phyloP scores from a whole-genome alignment of 495 filamentous ascomycete species.

The Aspergillus ellipticus region DNA sequence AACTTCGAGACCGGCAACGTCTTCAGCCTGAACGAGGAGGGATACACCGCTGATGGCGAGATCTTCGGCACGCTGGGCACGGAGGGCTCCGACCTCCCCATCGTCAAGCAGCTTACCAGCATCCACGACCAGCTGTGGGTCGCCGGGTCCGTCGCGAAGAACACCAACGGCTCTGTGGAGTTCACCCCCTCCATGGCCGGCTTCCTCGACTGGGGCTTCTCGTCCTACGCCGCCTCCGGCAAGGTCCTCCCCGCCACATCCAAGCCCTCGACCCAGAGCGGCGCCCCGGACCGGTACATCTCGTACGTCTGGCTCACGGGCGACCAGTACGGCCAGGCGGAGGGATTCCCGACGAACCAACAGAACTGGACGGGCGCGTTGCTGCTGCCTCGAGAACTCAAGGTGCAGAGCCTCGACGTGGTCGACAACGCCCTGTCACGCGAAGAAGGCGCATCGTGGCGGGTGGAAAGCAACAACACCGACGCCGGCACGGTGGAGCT shows the following conservation, averaged over 20 bases:
- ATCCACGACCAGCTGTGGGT: slow-evolving; percentile 23
- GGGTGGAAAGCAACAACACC: neutral
- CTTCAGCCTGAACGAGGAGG: slow-evolving; percentile 14
- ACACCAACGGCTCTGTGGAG: neutral
- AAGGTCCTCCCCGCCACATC: slow-evolving; percentile 17
- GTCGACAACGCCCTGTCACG: slow-evolving; percentile 18
- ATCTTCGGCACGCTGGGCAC: slow-evolving; percentile 18
- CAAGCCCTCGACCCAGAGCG: slow-evolving; percentile 10
- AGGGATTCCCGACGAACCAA: slow-evolving; percentile 15
- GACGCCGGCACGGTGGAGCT: slow-evolving; percentile 6
- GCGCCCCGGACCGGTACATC: slow-evolving; percentile 19
- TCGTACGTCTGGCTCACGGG: slow-evolving; percentile 20
- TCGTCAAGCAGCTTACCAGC: slow-evolving; percentile 11
- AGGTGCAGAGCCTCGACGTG: slow-evolving; percentile 3
- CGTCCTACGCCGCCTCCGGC: slow-evolving; percentile 19
- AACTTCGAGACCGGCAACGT: slow-evolving; percentile 21
- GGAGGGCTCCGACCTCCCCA: slow-evolving; percentile 12
- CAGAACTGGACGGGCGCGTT: slow-evolving; percentile 19
- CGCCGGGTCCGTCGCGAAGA: slow-evolving; percentile 9
- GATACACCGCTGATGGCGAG: slow-evolving; percentile 14
- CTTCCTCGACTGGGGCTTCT: slow-evolving; percentile 21
- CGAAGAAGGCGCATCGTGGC: slow-evolving; percentile 16
- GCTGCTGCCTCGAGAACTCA: slow-evolving; percentile 20
- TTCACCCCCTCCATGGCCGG: slow-evolving; percentile 23
- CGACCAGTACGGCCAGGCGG: slow-evolving; percentile 11